Evolutionary conservation across 208 protist species (phyloP), one percentile per base, ranked within the genome.

Genomic region (Balamuthia mandrillaris): DNA sequence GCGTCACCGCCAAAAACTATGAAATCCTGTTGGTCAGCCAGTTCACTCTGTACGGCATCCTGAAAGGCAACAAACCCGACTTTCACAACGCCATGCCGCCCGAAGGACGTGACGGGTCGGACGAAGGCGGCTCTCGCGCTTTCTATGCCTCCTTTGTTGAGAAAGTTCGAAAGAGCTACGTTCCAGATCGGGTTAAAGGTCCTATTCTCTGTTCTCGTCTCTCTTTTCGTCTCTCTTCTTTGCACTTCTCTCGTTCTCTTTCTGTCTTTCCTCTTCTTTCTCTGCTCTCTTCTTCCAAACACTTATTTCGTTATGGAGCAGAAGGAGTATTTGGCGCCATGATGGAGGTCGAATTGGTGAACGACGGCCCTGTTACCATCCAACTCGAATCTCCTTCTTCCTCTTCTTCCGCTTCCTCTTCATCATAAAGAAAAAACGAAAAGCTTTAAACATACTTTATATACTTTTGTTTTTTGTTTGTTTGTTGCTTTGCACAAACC

Each of bases 251-350:
- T n/a, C 18, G 42, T 16, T 16, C 4, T 75, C 29, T 49, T 27
- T 75, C 58, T 70, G n/a, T n/a, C 6, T 24, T 24, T 24, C 58
- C 1, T 75, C 2, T 29, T 51, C 35, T 37, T 29, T 14, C 65
- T 49, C 41, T 75, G 10, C 37, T n/a, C 33, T 21, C 41, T 60
- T 42, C 14, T 27, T 47, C 37, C 41, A 75, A 51, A n/a, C 31
- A 14, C 9, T 42, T 7, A 18, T 14, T 12, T 18, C 24, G 3
- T 60, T 21, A 7, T 18, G 24, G 63, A 9, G 14, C 45, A 91
- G 89, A 89, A 70, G 89, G 89, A 18, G 27, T 58, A 78, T 91
- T 91, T 90, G 89, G 89, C n/a, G 89, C 88, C 21, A 91, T 91
- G 88, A 91, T 91, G 89, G 88, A 89, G 58, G 89, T 91, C 9